phyloP scores from a whole-genome alignment of 371 early-diverging fungal species.

The Apophysomyces trapeziformis region DNA sequence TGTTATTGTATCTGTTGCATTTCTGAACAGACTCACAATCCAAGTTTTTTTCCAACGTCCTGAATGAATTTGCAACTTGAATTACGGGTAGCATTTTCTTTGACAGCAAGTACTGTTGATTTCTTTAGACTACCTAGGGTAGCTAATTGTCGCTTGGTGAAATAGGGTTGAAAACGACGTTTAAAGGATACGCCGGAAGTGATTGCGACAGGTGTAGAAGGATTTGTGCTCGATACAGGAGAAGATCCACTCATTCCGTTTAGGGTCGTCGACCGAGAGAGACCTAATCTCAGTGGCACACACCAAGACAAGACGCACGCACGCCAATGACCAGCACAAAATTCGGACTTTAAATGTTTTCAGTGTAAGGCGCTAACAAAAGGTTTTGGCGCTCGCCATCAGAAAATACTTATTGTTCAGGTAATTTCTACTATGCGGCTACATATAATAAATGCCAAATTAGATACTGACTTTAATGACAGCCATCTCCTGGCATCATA shows the following conservation, averaged over 20 bases:
- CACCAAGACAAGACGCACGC: too few species aligned
- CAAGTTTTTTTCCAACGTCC: slow-evolving; percentile 51
- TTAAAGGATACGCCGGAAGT: slow-evolving; percentile 40
- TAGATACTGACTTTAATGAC: too few species aligned
- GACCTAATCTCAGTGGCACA: background rate
- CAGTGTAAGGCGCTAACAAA: too few species aligned
- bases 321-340: too few species aligned
- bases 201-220: slow-evolving; percentile 34
- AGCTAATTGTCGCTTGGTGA: slow-evolving; percentile 46
- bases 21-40: slow-evolving; percentile 40
- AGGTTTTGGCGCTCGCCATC: too few species aligned
- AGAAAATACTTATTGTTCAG: too few species aligned
- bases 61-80: slow-evolving; percentile 55
- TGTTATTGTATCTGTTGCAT: background rate
- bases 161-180: slow-evolving; percentile 47
- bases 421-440: too few species aligned
- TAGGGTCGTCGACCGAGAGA: background rate
- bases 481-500: too few species aligned
- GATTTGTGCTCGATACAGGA: slow-evolving; percentile 28
- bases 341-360: too few species aligned
- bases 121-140: slow-evolving; percentile 36
- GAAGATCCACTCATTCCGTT: slow-evolving; percentile 29
- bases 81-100: slow-evolving; percentile 38
- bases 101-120: slow-evolving; percentile 22
- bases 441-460: too few species aligned